Evolutionary conservation across 768 basidiomycete genomes (phyloP).

Genomic region (Rickenella mellea): DNA sequence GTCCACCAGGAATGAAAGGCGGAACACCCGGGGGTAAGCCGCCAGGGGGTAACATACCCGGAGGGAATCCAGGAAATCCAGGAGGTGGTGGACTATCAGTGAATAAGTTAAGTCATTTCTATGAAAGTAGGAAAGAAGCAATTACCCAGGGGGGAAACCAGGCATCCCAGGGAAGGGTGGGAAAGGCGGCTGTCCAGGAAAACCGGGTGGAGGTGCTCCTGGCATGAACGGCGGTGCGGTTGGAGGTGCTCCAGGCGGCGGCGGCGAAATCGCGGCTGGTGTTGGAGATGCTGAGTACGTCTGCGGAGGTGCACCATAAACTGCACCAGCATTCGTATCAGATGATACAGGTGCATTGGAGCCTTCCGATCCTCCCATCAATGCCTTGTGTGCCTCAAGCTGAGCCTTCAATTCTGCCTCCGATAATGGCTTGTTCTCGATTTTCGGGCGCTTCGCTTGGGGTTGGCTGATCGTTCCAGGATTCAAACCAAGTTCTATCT

Average conservation of each 20-base stretch:
- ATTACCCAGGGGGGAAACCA: slow-evolving; percentile 51
- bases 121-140: slow-evolving; percentile 11
- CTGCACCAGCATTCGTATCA: slow-evolving; percentile 40
- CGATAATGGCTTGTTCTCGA: slow-evolving; percentile 65
- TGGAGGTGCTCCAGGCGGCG: slow-evolving; percentile 30
- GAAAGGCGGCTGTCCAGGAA: slow-evolving; percentile 26
- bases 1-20: slow-evolving; percentile 17
- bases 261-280: slow-evolving; percentile 24
- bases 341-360: slow-evolving; percentile 23
- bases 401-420: slow-evolving; percentile 82
- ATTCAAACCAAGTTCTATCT: slow-evolving; percentile 82
- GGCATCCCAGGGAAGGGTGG: slow-evolving; percentile 34
- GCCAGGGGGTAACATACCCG: slow-evolving; percentile 31
- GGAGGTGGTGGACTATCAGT: slow-evolving; percentile 37
- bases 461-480: slow-evolving; percentile 78
- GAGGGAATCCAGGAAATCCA: slow-evolving; percentile 44
- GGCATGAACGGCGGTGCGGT: slow-evolving; percentile 27
- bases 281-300: slow-evolving; percentile 45
- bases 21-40: slow-evolving; percentile 20
- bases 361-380: slow-evolving; percentile 64
- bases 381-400: slow-evolving; percentile 79
- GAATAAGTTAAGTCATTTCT: slow-evolving; percentile 5
- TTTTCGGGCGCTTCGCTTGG: slow-evolving; percentile 71
- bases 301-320: slow-evolving; percentile 69
- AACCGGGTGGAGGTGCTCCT: slow-evolving; percentile 9